Evolutionary conservation across 352 stramenopile genomes (phyloP), one percentile per base, ranked within the genome.

Genomic region (Phytophthora megakarya): DNA sequence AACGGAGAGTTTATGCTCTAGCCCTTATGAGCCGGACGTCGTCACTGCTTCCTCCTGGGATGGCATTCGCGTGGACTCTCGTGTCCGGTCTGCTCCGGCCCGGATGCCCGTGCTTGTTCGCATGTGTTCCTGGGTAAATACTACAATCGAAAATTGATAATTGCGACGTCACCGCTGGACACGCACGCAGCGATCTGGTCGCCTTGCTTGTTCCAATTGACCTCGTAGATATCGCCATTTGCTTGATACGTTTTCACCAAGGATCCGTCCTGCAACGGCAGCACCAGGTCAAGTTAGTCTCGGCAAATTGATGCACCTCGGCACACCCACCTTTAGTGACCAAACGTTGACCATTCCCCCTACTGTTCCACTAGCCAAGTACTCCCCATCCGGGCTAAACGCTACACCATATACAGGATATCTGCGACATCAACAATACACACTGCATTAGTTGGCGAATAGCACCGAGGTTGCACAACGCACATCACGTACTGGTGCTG

Each of bases 221-320:
- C 96, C 80, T 99, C 97, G 85, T 99, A 99, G 80, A 99, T 99
- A 84, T 99, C 97, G 46, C 92, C 92, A 76, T 90, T 87, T 46
- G 87, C 90, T 78, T 96, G 80, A 72, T 93, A 96, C 73, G 83
- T 90, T 76, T 95, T 95, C 42, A 90, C 74, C 67, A 96, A 77
- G 37, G 72, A 75, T 15, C 84, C 80, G 28, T 93, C 84, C 86
- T 95, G 58, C 53, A n/a, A n/a, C n/a, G n/a, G 23, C 13, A 38
- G 19, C 33, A 56, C 25, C 47, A 51, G 3, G 22, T 28, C 25
- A 16, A 3, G 35, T 66, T 57, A 67, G 43, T 49, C 26, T 25
- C 28, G 13, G 33, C 11, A 39, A n/a, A 23, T 28, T 30, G 9
- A 1, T 82, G 83, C 13, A 86, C 76, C 13, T 78, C 57, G 15